These are phyloP conservation scores for Linum usitatissimum DNA, from an alignment of 345 rosid species.

Conservation along the genomic window DNA sequence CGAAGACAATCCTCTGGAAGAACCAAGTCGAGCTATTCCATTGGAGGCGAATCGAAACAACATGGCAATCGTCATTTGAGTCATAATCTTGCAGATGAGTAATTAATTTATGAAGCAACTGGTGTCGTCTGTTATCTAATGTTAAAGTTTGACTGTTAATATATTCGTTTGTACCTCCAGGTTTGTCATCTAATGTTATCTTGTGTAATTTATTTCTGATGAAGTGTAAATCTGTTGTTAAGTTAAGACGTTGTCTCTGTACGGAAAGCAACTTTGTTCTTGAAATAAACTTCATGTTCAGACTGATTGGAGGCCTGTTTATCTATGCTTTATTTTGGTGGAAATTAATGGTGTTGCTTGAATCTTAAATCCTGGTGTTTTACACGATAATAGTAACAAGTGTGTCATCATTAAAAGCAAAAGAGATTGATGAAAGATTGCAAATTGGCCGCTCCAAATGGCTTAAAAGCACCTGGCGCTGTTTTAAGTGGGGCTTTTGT, in stretches of 20 bases:
- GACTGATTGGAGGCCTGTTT: not conserved
- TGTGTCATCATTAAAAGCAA: too few relatives aligned
- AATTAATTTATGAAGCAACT: conserved; percentile 29
- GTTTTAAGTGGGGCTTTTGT: too few relatives aligned
- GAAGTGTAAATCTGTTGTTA: conserved; percentile 47
- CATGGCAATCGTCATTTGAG: conserved; percentile 18
- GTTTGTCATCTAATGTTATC: conserved; percentile 18
- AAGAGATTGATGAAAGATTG: too few relatives aligned
- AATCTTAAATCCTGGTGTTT: too few relatives aligned
- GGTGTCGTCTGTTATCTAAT: not conserved
- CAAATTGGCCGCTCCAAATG: too few relatives aligned
- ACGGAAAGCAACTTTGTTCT: conserved; percentile 12
- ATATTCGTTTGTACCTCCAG: conserved; percentile 7
- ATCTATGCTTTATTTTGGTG: not conserved
- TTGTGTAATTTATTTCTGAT: conserved; percentile 20
- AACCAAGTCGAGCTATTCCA: conserved; percentile 15
- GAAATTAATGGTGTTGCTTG: not conserved
- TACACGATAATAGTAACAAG: too few relatives aligned
- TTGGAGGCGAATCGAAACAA: conserved; percentile 21
- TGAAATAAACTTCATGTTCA: conserved; percentile 10
- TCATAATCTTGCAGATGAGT: conserved; percentile 22
- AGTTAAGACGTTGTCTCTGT: conserved; percentile 25
- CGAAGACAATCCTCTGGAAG: conserved; percentile 18
- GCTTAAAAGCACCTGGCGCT: too few relatives aligned
- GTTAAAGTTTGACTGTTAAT: not conserved